Evolutionary conservation across 148 eudicot genomes (phyloP).

Genomic region (Chenopodium quinoa): DNA sequence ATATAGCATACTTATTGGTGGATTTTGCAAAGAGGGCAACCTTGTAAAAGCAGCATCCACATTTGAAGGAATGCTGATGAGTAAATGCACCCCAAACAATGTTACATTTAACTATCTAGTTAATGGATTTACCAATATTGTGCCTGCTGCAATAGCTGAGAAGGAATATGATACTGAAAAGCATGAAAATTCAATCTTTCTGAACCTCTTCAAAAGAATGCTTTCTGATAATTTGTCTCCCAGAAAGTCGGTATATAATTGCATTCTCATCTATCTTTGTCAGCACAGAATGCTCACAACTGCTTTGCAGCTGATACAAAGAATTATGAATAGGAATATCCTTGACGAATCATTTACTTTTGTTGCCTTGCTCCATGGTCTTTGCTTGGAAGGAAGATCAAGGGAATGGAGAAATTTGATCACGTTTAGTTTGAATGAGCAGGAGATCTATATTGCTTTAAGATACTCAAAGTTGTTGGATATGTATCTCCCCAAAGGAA

Average conservation of each 20-base stretch:
- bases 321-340: slow-evolving; percentile 43
- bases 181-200: slow-evolving; percentile 30
- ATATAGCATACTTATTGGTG: slow-evolving; percentile 61
- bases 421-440: slow-evolving; percentile 47
- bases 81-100: slow-evolving; percentile 68
- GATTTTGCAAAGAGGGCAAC: slow-evolving; percentile 66
- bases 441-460: slow-evolving; percentile 49
- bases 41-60: slow-evolving; percentile 58
- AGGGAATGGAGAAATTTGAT: slow-evolving; percentile 67
- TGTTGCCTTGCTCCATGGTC: slow-evolving; percentile 64
- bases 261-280: slow-evolving; percentile 78
- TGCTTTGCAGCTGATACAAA: slow-evolving; percentile 58
- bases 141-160: slow-evolving; percentile 13
- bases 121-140: slow-evolving; percentile 59
- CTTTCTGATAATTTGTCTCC: slow-evolving; percentile 54
- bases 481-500: slow-evolving; percentile 40
- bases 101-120: slow-evolving; percentile 68
- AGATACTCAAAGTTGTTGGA: slow-evolving; percentile 59
- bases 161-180: slow-evolving; percentile 31
- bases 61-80: slow-evolving; percentile 66
- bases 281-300: slow-evolving; percentile 51
- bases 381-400: slow-evolving; percentile 67
- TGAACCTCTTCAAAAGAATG: slow-evolving; percentile 47
- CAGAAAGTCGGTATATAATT: slow-evolving; percentile 57
- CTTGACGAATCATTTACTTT: slow-evolving; percentile 55